phyloP scores from a whole-genome alignment of 2,329 filamentous ascomycete genomes.

The Zymoseptoria ardabiliae region DNA sequence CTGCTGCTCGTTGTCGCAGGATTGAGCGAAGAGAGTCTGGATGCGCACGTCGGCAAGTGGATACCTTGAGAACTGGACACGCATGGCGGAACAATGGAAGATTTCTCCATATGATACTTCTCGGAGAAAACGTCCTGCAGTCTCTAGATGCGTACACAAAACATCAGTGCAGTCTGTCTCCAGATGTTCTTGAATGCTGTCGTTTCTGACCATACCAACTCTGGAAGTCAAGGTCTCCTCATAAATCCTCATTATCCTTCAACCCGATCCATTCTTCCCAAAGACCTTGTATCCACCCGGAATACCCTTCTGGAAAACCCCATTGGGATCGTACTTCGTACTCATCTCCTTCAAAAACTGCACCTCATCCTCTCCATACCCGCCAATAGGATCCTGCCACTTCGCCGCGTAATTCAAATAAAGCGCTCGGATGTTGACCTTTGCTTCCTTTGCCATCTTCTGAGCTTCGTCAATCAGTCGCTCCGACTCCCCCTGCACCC shows the following conservation, averaged over 20 bases:
- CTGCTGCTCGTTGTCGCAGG: no score
- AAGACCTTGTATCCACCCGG: constrained; percentile 10
- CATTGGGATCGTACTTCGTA: constrained; percentile 12
- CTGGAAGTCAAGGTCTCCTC: not conserved
- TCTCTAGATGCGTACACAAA: no score
- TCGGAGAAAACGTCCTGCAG: no score
- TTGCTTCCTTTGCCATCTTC: not conserved
- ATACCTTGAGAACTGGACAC: no score
- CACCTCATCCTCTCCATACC: constrained; percentile 8
- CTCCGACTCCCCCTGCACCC: constrained; percentile 9
- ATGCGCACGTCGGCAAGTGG: no score
- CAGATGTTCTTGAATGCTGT: no score
- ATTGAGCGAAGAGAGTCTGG: no score
- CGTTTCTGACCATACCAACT: no score
- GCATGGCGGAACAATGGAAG: no score
- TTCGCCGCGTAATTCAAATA: constrained; percentile 11
- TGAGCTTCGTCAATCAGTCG: not conserved
- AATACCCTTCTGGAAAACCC: constrained; percentile 7
- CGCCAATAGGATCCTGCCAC: constrained; percentile 8
- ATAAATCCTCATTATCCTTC: not conserved
- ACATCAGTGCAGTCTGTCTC: no score
- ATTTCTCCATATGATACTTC: no score
- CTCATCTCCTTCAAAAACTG: constrained; percentile 4
- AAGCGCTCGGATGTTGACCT: not conserved
- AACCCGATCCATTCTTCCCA: not conserved